Evolutionary conservation across 768 basidiomycete species (phyloP).

Genomic region (Wakefieldia striispora): DNA sequence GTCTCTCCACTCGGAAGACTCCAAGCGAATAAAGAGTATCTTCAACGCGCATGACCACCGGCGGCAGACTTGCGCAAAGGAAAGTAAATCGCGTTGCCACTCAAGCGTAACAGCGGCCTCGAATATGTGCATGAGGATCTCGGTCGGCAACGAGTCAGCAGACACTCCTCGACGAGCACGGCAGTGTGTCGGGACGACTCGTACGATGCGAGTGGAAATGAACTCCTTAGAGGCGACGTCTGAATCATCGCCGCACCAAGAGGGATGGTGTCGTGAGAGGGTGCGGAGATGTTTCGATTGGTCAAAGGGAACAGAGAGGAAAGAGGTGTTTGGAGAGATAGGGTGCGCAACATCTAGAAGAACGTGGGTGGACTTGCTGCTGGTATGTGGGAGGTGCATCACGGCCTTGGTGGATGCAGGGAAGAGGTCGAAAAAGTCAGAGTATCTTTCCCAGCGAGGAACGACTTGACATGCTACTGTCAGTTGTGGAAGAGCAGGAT

Average conservation of each 20-base stretch:
- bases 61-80: conserved; percentile 7
- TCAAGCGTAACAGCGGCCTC: background rate
- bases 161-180: background rate
- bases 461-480: background rate
- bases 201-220: background rate
- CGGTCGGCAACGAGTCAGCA: background rate
- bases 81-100: conserved; percentile 5
- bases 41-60: conserved; percentile 4
- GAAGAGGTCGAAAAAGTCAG: background rate
- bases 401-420: background rate
- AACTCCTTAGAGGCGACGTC: background rate
- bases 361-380: background rate
- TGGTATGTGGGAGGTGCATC: background rate
- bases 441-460: background rate
- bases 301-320: background rate
- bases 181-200: background rate
- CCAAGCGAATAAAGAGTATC: background rate
- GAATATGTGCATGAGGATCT: conserved; percentile 3
- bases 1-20: background rate
- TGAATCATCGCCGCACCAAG: background rate
- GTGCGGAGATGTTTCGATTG: background rate
- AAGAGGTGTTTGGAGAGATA: background rate
- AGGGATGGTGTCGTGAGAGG: no score
- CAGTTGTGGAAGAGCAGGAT: background rate
- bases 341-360: background rate